phyloP scores from a whole-genome alignment of 495 filamentous ascomycete genomes.

The Daldinia caldariorum region DNA sequence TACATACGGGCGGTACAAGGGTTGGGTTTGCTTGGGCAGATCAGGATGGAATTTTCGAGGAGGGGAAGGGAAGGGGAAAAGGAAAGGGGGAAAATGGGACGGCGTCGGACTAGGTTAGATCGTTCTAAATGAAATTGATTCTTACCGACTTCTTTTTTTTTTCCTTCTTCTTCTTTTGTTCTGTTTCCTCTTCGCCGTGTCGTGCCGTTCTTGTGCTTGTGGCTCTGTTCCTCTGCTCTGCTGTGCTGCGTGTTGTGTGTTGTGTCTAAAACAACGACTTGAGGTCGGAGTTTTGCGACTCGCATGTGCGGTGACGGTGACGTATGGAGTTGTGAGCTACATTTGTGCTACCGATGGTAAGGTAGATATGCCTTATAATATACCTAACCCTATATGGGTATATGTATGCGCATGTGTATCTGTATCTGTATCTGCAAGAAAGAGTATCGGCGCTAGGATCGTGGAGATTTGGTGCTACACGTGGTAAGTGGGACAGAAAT shows the following conservation, averaged over 20 bases:
- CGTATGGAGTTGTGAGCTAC: not conserved
- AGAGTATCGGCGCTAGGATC: not conserved
- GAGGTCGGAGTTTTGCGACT: conserved; percentile 2
- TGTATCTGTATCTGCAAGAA: no score
- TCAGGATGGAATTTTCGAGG: not conserved
- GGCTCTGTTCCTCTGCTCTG: no score
- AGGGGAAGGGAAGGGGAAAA: not conserved
- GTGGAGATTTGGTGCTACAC: conserved; percentile 3
- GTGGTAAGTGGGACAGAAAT: not conserved
- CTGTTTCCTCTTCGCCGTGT: no score
- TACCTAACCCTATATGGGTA: not conserved
- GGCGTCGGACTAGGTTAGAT: not conserved
- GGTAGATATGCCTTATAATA: not conserved
- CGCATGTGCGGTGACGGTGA: not conserved
- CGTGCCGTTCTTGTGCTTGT: no score
- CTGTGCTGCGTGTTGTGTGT: no score
- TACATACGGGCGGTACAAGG: no score
- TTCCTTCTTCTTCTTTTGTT: not conserved
- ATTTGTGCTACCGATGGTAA: not conserved
- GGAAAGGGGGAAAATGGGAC: not conserved
- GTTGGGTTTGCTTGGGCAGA: not conserved
- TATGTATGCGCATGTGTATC: not conserved
- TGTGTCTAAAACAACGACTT: no score
- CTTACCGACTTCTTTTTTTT: not conserved
- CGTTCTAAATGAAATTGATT: conserved; percentile 1